These are phyloP conservation scores for Fistulinella staudtii DNA, from an alignment of 1,284 basidiomycete species.

Conservation along the genomic window DNA sequence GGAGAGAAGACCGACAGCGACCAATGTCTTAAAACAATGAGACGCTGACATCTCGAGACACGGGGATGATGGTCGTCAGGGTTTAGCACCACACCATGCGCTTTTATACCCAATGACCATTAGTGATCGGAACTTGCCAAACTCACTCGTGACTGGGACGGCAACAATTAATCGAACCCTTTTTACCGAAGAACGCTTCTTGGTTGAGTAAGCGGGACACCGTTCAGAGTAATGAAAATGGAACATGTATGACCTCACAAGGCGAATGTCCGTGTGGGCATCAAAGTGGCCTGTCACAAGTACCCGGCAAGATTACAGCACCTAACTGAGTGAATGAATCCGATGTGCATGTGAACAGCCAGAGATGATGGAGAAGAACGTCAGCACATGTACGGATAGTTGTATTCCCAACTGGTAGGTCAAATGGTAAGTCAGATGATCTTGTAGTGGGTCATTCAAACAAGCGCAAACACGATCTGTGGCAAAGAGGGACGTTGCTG, in stretches of 20 bases:
- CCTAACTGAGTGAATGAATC: too few species aligned
- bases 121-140: neutral
- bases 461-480: constrained; percentile 24
- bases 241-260: too few species aligned
- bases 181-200: too few species aligned
- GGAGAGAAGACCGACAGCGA: constrained; percentile 13
- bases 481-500: constrained; percentile 5
- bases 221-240: neutral
- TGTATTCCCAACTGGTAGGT: too few species aligned
- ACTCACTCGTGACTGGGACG: constrained; percentile 1
- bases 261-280: too few species aligned
- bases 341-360: neutral
- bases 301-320: too few species aligned
- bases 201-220: neutral
- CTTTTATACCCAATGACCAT: constrained; percentile 2
- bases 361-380: neutral
- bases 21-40: constrained; percentile 5
- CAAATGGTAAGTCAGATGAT: too few species aligned
- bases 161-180: too few species aligned
- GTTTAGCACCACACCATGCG: neutral
- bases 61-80: neutral
- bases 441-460: too few species aligned
- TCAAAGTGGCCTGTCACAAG: too few species aligned
- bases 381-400: neutral
- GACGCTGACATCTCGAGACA: constrained; percentile 12